Evolutionary conservation across 306 rosid species (phyloP), one percentile per base, ranked within the genome.

Genomic region (Ormosia emarginata): DNA sequence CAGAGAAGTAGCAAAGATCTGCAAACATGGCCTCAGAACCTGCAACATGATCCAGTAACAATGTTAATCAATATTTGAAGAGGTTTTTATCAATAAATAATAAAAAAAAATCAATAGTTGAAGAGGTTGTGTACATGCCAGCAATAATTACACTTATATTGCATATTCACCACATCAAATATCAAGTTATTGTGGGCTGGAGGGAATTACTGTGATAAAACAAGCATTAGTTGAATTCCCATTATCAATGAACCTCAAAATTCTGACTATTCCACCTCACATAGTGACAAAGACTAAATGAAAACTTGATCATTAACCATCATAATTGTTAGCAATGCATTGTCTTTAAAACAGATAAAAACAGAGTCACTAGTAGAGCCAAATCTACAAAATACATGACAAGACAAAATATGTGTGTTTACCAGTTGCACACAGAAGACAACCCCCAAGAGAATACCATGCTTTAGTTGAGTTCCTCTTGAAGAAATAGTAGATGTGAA

Each of bases 11-110:
- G 87, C 98, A 96, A 86, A 96, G 99, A 89, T 96, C 98, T 8
- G 98, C 99, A 80, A 96, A 96, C 97, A 96, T 96, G 69, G 99
- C 99, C 85, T 96, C 99, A 2, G 98, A 96, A 81, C 99, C 99
- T 96, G 92, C 41, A 87, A 83, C 85, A 86, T 74, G 65, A 67
- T 63, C 68, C 32, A 34, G 76, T 41, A 49, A 82, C 63, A 65
- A 61, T 41, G n/a, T 41, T 86, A 43, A 6, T 41, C 8, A 7
- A 6, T 6, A 41, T 9, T 1, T 41, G 8, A 41, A 0, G 8
- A 41, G 46, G 11, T 41, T 7, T 41, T 7, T 41, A 41, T 6
- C 24, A 24, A 24, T 0, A 24, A 24, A 24, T 24, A 24, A 24
- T 0, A 24, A 24, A 24, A 24, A 24, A 24, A 24, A 24, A 69